Conservation (phyloP, 2,329 filamentous ascomycete genomes). For the Scleromitrula shiraiana region DNA sequence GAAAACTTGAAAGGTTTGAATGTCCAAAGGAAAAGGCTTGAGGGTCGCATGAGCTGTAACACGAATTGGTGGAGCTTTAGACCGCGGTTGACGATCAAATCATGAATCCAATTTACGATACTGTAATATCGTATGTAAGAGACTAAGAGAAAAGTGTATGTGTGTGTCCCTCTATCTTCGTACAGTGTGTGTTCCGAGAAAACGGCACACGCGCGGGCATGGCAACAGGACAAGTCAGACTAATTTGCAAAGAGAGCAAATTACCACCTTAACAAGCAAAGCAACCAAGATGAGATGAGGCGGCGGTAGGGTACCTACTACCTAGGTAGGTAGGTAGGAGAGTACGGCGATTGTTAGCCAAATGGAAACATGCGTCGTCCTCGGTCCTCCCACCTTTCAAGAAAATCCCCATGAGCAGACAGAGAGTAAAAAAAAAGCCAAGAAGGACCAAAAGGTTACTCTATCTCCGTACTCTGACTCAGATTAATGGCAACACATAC, state of each 20-base stretch:
- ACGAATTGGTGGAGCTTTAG: conserved; percentile 14
- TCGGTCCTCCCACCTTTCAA: conserved; percentile 4
- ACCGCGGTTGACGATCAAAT: conserved; percentile 20
- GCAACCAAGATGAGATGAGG: conserved; percentile 7
- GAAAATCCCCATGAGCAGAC: background rate
- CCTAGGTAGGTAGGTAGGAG: background rate
- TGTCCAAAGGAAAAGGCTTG: conserved; percentile 6
- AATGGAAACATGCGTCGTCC: conserved; percentile 5
- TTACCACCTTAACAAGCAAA: background rate
- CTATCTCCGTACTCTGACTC: conserved; percentile 2
- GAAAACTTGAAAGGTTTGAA: background rate
- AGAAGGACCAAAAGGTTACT: conserved; percentile 1
- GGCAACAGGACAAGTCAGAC: conserved; percentile 6
- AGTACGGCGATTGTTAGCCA: background rate
- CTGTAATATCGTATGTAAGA: too few relatives aligned
- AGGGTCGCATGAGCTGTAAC: conserved; percentile 19
- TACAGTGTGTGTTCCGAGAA: conserved; percentile 10
- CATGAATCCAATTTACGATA: conserved; percentile 9
- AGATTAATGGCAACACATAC: conserved; percentile 3
- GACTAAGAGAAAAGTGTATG: too few relatives aligned
- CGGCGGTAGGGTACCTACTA: background rate
- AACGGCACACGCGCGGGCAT: conserved; percentile 13
- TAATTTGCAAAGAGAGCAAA: conserved; percentile 6
- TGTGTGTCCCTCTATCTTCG: background rate
- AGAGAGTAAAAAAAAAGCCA: too few relatives aligned